These are phyloP conservation scores for Rugosomyces carneus DNA, from an alignment of 1,284 basidiomycete genomes.

Conservation along the genomic window DNA sequence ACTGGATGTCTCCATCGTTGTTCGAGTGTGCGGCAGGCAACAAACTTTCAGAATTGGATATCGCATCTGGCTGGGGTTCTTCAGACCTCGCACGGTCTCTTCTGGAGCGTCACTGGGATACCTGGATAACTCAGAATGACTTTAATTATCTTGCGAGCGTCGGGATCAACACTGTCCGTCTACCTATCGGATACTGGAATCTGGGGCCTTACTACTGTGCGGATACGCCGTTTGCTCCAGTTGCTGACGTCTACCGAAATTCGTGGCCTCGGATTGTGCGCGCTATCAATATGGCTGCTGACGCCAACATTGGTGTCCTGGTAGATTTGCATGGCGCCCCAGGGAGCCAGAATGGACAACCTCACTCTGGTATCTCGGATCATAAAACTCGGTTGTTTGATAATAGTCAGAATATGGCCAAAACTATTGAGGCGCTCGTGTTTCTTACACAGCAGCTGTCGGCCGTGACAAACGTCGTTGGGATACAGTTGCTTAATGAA, in stretches of 20 bases:
- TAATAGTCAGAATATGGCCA: slow-evolving; percentile 42
- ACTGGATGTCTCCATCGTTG: slow-evolving; percentile 72
- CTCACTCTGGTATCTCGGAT: slow-evolving; percentile 72
- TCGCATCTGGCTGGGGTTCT: slow-evolving; percentile 49
- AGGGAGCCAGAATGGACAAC: slow-evolving; percentile 66
- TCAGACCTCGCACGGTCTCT: slow-evolving; percentile 40
- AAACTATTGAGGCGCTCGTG: slow-evolving; percentile 54
- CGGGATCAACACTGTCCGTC: slow-evolving; percentile 69
- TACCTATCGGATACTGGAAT: slow-evolving; percentile 69
- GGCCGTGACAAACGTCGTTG: slow-evolving; percentile 67
- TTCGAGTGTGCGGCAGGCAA: slow-evolving; percentile 57
- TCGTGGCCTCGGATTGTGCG: slow-evolving; percentile 56
- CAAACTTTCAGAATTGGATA: slow-evolving; percentile 50
- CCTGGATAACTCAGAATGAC: slow-evolving; percentile 63
- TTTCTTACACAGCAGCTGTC: slow-evolving; percentile 53
- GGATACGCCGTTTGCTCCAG: slow-evolving; percentile 53
- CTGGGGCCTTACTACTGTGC: slow-evolving; percentile 41
- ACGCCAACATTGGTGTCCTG: slow-evolving; percentile 64
- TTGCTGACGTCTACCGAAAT: slow-evolving; percentile 56
- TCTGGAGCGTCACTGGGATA: slow-evolving; percentile 77
- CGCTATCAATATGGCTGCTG: slow-evolving; percentile 64
- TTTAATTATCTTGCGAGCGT: slow-evolving; percentile 55
- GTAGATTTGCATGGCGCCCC: slow-evolving; percentile 72
- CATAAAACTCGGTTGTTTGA: slow-evolving; percentile 52
- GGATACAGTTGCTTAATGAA: slow-evolving; percentile 75